Conservation (phyloP, 1,139 yeast species). For the Pichia inconspicua region DNA sequence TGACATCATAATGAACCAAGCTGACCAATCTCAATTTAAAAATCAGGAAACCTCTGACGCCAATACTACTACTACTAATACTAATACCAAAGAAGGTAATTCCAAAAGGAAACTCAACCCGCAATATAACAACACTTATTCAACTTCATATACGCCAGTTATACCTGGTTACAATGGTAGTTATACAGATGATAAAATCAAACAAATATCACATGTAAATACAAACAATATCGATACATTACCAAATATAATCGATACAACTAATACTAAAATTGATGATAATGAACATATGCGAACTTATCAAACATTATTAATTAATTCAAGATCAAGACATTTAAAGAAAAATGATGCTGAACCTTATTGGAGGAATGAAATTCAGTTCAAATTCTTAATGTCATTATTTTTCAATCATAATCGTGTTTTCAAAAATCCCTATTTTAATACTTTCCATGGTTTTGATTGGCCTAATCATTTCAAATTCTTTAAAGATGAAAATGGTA, state of each 20-base stretch:
- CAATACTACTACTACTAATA: not conserved
- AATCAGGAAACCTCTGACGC: too few species aligned
- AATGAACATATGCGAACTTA: constrained; percentile 12
- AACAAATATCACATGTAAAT: not conserved
- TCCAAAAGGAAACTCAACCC: not conserved
- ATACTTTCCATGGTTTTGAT: constrained; percentile 26
- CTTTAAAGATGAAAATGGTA: constrained; percentile 21
- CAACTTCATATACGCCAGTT: not conserved
- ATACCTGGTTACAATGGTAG: not conserved
- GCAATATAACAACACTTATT: not conserved
- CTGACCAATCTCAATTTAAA: not conserved
- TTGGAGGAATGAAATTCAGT: constrained; percentile 83
- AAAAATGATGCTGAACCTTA: constrained; percentile 90
- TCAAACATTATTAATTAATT: constrained; percentile 23
- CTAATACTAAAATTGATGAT: not conserved
- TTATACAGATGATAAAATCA: not conserved
- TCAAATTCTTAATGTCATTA: constrained; percentile 60
- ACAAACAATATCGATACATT: not conserved
- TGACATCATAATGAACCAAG: constrained; percentile 7
- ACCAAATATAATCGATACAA: not conserved
- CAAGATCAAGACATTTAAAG: constrained; percentile 63
- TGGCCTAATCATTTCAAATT: constrained; percentile 27
- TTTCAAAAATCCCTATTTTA: constrained; percentile 52
- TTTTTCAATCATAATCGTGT: constrained; percentile 58
- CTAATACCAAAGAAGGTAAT: not conserved